Evolutionary conservation across 805 yeast species (phyloP).

Genomic region (Candida tallmaniae): DNA sequence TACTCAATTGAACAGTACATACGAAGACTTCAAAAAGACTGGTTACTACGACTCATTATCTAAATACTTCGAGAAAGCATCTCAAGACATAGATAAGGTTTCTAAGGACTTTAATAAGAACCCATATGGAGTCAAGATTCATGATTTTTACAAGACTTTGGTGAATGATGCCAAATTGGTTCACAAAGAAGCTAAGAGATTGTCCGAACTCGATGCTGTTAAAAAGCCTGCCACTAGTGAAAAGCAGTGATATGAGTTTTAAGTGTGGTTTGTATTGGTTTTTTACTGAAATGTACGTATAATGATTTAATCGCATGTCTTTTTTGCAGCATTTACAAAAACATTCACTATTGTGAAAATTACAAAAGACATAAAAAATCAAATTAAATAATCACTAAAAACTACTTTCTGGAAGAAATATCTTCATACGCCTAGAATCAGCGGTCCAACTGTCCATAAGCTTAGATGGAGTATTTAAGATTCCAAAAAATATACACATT

Average conservation of each 20-base stretch:
- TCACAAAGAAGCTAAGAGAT: slow-evolving; percentile 69
- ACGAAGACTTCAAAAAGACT: slow-evolving; percentile 5
- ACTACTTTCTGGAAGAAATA: no score
- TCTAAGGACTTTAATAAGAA: slow-evolving; percentile 21
- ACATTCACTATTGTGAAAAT: no score
- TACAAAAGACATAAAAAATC: no score
- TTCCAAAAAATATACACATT: not conserved
- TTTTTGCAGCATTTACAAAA: no score
- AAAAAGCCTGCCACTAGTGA: not conserved
- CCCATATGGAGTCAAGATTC: slow-evolving; percentile 56
- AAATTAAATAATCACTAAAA: no score
- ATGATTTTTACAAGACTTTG: slow-evolving; percentile 53
- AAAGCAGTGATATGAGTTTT: no score
- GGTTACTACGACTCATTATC: slow-evolving; percentile 29
- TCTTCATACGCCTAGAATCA: no score
- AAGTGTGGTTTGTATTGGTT: no score
- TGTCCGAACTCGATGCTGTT: slow-evolving; percentile 64
- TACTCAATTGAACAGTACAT: slow-evolving; percentile 1
- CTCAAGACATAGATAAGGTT: not conserved
- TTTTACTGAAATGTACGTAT: no score
- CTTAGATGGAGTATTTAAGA: not conserved
- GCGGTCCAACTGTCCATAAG: no score
- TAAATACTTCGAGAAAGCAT: slow-evolving; percentile 43
- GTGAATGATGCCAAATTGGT: slow-evolving; percentile 57
- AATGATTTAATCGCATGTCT: no score